These are phyloP conservation scores for Wickerhamiella domercqiae DNA, from an alignment of 805 yeast genomes.

Conservation along the genomic window DNA sequence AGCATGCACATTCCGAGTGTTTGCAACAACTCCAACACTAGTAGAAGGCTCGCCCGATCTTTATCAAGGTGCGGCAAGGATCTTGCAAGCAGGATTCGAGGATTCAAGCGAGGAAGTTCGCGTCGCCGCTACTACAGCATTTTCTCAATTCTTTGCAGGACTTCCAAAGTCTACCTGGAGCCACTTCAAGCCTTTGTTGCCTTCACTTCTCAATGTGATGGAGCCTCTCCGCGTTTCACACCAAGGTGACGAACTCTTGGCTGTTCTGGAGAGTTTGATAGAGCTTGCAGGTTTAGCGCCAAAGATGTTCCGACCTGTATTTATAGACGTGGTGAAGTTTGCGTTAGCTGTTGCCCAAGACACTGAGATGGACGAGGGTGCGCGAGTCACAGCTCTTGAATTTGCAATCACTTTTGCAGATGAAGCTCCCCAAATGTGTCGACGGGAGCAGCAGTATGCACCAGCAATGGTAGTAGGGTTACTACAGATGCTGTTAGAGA, in stretches of 20 bases:
- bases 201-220: constrained; percentile 68
- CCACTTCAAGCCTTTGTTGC: constrained; percentile 59
- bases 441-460: constrained; percentile 56
- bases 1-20: constrained; percentile 82
- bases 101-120: constrained; percentile 72
- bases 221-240: constrained; percentile 71
- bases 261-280: constrained; percentile 77
- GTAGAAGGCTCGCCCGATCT: constrained; percentile 38
- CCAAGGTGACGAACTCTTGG: constrained; percentile 65
- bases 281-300: constrained; percentile 91
- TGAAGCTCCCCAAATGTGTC: constrained; percentile 91
- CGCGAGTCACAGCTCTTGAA: constrained; percentile 80
- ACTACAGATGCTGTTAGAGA: constrained; percentile 79
- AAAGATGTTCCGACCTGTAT: constrained; percentile 82
- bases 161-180: constrained; percentile 72
- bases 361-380: constrained; percentile 58
- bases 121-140: constrained; percentile 83
- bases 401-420: constrained; percentile 82
- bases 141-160: constrained; percentile 73
- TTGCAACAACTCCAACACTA: constrained; percentile 69
- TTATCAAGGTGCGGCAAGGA: constrained; percentile 38
- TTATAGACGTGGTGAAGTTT: constrained; percentile 73
- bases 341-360: constrained; percentile 72
- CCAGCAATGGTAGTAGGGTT: constrained; percentile 57
- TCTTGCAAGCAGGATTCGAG: constrained; percentile 67